A percentile compares a stretch with the other conserved stretches of the same genome.
Evolutionary conservation across 768 basidiomycete genomes (phyloP).

Genomic region (Mycena kentingensis): DNA sequence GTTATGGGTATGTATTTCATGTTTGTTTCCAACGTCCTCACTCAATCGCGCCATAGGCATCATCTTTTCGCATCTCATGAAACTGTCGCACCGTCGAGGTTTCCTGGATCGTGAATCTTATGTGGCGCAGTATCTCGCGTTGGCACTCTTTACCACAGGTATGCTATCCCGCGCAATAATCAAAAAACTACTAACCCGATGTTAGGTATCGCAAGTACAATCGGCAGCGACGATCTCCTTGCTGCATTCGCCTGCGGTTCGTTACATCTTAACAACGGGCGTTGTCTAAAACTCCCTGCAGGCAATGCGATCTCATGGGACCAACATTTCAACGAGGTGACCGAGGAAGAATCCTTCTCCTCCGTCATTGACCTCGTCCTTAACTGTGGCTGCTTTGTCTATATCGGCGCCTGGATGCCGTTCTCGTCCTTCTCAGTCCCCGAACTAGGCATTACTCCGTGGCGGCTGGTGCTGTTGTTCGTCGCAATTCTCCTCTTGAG

Average conservation of each 20-base stretch:
- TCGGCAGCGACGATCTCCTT: conserved; percentile 87
- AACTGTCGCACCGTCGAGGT: conserved; percentile 58
- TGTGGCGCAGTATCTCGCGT: conserved; percentile 79
- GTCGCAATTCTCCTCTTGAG: conserved; percentile 72
- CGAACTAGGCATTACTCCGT: conserved; percentile 63
- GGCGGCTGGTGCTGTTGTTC: conserved; percentile 70
- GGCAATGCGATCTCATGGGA: conserved; percentile 94
- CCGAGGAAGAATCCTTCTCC: conserved; percentile 84
- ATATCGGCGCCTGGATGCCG: conserved; percentile 87
- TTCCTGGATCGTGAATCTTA: conserved; percentile 83
- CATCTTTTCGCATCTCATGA: conserved; percentile 75
- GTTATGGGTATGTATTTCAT: conserved; percentile 39
- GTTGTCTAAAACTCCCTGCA: conserved; percentile 28
- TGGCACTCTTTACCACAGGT: conserved; percentile 77
- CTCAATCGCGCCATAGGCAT: conserved; percentile 44
- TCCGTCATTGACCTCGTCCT: conserved; percentile 88
- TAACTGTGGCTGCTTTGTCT: conserved; percentile 79
- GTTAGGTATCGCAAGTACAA: conserved; percentile 56
- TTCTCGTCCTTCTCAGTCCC: conserved; percentile 59
- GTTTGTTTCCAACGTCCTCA: neutral
- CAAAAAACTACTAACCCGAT: neutral
- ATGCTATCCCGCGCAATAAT: neutral
- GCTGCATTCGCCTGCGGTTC: conserved; percentile 84
- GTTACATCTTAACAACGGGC: conserved; percentile 10
- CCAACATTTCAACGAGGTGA: conserved; percentile 76